Conservation (phyloP, 179 eudicot species). For the Nepenthes alata region DNA sequence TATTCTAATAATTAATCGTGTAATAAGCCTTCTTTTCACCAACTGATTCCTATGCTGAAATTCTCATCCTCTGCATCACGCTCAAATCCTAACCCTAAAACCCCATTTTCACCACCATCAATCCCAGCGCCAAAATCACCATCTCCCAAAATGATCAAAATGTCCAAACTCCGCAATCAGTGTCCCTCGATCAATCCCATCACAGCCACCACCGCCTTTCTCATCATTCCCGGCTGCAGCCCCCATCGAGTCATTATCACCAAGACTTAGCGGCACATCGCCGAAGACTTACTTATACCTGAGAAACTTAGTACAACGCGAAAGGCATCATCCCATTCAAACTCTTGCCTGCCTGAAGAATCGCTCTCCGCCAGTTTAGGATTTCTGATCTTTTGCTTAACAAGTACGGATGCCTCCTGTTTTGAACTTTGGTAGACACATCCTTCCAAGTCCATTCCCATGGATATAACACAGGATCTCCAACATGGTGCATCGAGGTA, state of each 20-base stretch:
- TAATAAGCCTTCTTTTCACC: slow-evolving; percentile 38
- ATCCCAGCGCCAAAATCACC: slow-evolving; percentile 55
- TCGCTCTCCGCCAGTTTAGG: slow-evolving; percentile 34
- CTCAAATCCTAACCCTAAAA: slow-evolving; percentile 66
- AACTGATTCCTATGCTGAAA: slow-evolving; percentile 26
- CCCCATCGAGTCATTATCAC: slow-evolving; percentile 29
- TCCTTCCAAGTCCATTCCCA: slow-evolving; percentile 98
- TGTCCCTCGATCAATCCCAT: slow-evolving; percentile 45
- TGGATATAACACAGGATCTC: slow-evolving; percentile 60
- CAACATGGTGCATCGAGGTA: slow-evolving; percentile 54
- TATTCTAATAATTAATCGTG: too few relatives aligned
- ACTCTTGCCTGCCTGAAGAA: slow-evolving; percentile 37
- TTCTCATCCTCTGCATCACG: slow-evolving; percentile 57
- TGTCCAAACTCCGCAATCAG: slow-evolving; percentile 47
- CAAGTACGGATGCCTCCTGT: slow-evolving; percentile 93
- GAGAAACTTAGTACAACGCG: slow-evolving; percentile 77
- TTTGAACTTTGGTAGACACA: slow-evolving; percentile 88
- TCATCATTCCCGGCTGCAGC: slow-evolving; percentile 29
- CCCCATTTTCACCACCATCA: slow-evolving; percentile 68
- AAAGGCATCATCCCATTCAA: slow-evolving; percentile 72
- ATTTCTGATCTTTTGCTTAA: slow-evolving; percentile 89
- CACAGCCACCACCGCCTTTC: slow-evolving; percentile 24
- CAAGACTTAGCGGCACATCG: slow-evolving; percentile 47
- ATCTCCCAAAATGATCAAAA: slow-evolving; percentile 39
- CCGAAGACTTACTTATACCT: slow-evolving; percentile 87